phyloP scores from a whole-genome alignment of 768 basidiomycete genomes.

The Agrocybe chaxingu region DNA sequence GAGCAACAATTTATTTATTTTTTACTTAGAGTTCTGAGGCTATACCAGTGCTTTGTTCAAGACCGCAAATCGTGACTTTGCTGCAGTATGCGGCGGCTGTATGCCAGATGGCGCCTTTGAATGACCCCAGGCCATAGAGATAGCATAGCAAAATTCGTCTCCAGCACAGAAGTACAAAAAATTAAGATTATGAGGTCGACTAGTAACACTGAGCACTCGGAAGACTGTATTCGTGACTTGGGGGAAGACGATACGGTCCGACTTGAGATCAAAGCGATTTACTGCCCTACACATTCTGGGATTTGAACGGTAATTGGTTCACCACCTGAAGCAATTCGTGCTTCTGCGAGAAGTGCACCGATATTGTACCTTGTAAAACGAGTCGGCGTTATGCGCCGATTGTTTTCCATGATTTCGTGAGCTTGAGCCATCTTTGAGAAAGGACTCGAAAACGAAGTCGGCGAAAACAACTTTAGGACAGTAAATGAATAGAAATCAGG shows the following conservation, averaged over 20 bases:
- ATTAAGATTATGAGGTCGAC: no score
- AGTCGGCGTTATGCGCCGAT: conserved; percentile 36
- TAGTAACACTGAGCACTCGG: no score
- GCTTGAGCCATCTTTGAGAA: conserved; percentile 57
- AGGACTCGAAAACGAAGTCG: conserved; percentile 38
- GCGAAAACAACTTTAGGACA: conserved; percentile 60
- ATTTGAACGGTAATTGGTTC: conserved; percentile 16
- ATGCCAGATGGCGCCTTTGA: no score
- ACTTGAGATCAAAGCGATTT: neutral
- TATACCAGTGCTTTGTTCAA: no score
- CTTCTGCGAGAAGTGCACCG: conserved; percentile 14
- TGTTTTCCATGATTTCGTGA: conserved; percentile 53
- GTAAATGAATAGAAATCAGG: neutral
- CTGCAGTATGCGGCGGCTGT: no score
- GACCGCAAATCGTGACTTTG: no score
- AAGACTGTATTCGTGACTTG: no score
- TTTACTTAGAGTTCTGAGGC: no score
- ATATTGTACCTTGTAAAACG: conserved; percentile 23
- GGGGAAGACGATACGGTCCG: neutral
- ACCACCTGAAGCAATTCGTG: conserved; percentile 18
- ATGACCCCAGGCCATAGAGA: no score
- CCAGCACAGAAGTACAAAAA: no score
- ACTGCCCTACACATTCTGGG: conserved; percentile 27
- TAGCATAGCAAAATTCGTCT: no score
- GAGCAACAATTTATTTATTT: no score